Conservation (phyloP, 2,329 filamentous ascomycete genomes). For the Leptographium flavum region DNA sequence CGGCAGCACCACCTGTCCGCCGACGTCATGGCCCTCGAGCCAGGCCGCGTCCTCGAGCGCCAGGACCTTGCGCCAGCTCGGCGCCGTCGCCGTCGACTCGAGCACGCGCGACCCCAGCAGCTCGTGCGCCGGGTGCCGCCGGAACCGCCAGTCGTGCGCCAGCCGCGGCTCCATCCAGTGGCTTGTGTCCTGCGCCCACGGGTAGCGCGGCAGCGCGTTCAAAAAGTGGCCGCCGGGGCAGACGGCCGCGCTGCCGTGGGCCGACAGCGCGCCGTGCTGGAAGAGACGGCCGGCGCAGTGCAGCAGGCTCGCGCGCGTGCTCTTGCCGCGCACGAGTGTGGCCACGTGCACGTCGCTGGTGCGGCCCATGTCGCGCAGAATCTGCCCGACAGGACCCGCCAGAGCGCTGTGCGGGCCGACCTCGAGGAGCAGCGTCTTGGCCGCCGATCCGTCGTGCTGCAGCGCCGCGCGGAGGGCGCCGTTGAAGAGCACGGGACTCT, state of each 20-base stretch:
- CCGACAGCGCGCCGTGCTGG: constrained; percentile 3
- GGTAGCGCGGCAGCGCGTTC: background rate
- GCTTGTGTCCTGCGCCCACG: background rate
- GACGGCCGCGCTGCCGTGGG: background rate
- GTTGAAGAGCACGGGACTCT: background rate
- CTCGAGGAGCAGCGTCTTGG: constrained; percentile 3
- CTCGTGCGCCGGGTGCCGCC: constrained; percentile 1
- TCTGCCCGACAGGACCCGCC: constrained; percentile 13
- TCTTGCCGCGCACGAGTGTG: constrained; percentile 15
- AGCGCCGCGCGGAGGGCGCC: background rate
- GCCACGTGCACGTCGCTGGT: constrained; percentile 19
- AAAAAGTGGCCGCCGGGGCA: background rate
- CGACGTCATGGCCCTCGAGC: background rate
- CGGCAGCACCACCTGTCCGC: background rate
- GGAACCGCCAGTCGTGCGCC: background rate
- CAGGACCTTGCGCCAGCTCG: background rate
- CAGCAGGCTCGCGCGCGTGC: constrained; percentile 12
- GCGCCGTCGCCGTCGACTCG: background rate
- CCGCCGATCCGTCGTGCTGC: background rate
- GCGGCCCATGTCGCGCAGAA: constrained; percentile 1
- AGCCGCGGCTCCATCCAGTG: background rate
- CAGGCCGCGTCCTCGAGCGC: background rate
- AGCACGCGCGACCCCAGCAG: constrained; percentile 5
- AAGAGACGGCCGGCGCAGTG: constrained; percentile 14
- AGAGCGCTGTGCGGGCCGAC: constrained; percentile 14